A percentile compares a stretch with the other conserved stretches of the same genome.
Evolutionary conservation across 345 rosid species (phyloP).

Genomic region (Salix koriyanagi): DNA sequence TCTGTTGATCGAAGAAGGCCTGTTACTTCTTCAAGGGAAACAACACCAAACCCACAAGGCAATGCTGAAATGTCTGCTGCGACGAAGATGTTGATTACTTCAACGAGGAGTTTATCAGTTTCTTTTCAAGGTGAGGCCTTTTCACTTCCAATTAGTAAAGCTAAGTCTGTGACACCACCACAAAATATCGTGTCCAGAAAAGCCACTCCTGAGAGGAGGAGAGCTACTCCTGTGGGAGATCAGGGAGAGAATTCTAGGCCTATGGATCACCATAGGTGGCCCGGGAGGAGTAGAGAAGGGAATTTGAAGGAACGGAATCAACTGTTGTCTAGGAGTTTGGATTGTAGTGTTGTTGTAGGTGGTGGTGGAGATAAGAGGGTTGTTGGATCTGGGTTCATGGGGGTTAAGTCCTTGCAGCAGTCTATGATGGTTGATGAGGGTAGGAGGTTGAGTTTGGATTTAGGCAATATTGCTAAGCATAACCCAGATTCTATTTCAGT

Average conservation of each 20-base stretch:
- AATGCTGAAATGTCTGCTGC: constrained; percentile 57
- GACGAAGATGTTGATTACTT: constrained; percentile 71
- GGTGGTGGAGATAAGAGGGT: constrained; percentile 29
- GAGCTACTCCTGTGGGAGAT: constrained; percentile 36
- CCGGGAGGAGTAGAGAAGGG: constrained; percentile 57
- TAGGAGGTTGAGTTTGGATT: constrained; percentile 57
- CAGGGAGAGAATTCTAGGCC: constrained; percentile 56
- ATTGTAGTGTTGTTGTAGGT: constrained; percentile 34
- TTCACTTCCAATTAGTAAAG: constrained; percentile 82
- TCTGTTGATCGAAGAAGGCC: constrained; percentile 76
- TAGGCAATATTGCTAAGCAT: constrained; percentile 33
- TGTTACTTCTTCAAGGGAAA: constrained; percentile 17
- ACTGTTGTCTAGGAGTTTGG: constrained; percentile 52
- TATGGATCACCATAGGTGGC: constrained; percentile 68
- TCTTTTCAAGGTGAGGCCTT: constrained; percentile 89
- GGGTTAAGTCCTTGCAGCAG: constrained; percentile 47
- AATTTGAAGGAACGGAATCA: constrained; percentile 28
- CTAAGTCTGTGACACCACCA: constrained; percentile 44
- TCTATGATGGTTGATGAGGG: constrained; percentile 49
- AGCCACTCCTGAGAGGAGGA: constrained; percentile 50
- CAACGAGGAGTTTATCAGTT: constrained; percentile 81
- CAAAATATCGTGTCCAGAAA: constrained; percentile 44
- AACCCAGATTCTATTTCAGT: constrained; percentile 41
- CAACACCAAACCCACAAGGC: constrained; percentile 35
- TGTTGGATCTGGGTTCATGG: constrained; percentile 62